Base-by-base conservation (phyloP, 306 rosid species). In the Cercis canadensis region DNA sequence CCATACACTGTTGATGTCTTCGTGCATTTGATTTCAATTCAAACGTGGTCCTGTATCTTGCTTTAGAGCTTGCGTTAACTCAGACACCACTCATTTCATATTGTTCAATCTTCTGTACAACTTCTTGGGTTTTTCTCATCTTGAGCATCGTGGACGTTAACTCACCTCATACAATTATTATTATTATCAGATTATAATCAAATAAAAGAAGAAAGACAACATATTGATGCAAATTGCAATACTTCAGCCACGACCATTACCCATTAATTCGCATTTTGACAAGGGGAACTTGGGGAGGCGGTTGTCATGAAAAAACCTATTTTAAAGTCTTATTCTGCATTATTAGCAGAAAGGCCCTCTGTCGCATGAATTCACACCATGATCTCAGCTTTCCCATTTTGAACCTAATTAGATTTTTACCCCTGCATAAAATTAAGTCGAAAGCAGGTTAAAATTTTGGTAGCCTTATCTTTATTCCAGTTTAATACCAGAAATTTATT, bases 21-120 rank as follows among this genome's bases (percentile, higher is more conserved):
- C 50, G 69, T 78, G 67, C 46, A 36, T 70, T 72, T 44, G 17
- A 29, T n/a, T 88, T 83, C 58, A 5, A 5, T 50, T 76, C 55
- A 19, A 19, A 15, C 41, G 14, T 37, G 4, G 65, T 52, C 4
- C 37, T 11, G 69, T 45, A 14, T 29, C 2, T 46, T 59, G 14
- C 44, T 70, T 4, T 49, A 9, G 47, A 4, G 4, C 65, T 46
- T 58, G 44, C 32, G 46, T 31, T 21, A 58, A 70, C 8, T 70
- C 71, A 6, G 53, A 10, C 52, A 41, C 41, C 4, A 12, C 53
- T 50, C 19, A 4, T 65, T 24, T 39, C 39, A 8, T 57, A 55
- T 57, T 62, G 32, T 53, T 65, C 47, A 64, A 36, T 78, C 57
- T 55, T 14, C 36, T 44, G 19, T 47, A 73, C 53, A 52, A 51